These are phyloP conservation scores for Polysphondylium violaceum DNA, from an alignment of 78 protist species.

Conservation along the genomic window DNA sequence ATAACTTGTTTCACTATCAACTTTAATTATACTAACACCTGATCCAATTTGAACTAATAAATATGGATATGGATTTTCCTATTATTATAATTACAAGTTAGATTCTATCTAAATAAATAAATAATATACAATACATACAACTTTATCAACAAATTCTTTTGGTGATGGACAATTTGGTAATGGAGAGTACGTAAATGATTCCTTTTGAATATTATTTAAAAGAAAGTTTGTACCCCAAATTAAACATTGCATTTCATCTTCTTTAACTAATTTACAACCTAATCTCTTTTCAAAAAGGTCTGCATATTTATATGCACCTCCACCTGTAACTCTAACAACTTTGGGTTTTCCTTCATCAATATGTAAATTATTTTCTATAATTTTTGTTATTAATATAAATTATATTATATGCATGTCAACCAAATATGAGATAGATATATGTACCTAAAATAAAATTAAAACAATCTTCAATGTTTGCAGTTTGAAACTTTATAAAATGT, in stretches of 20 bases:
- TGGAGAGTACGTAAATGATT: conserved; percentile 41
- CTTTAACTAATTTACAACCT: conserved; percentile 51
- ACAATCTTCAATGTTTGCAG: conserved; percentile 58
- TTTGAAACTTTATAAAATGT: conserved; percentile 74
- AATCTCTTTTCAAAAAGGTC: conserved; percentile 55
- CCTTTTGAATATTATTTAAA: conserved; percentile 58
- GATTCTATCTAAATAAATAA: not conserved
- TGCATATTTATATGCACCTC: conserved; percentile 90
- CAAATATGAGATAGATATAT: not conserved
- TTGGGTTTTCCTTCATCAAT: conserved; percentile 59
- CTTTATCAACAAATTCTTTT: conserved; percentile 53
- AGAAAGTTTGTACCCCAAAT: conserved; percentile 90
- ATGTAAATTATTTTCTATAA: conserved; percentile 71
- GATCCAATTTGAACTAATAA: conserved; percentile 94
- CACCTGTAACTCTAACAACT: conserved; percentile 80
- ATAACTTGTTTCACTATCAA: conserved; percentile 75
- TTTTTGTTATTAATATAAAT: not conserved
- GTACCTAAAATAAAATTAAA: conserved; percentile 58
- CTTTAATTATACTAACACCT: conserved; percentile 92
- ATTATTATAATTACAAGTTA: not conserved
- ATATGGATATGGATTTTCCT: conserved; percentile 88
- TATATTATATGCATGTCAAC: not conserved
- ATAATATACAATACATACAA: conserved; percentile 5
- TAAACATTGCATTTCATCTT: conserved; percentile 91
- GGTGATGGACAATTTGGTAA: conserved; percentile 22